Evolutionary conservation across 805 yeast species (phyloP), one percentile per base, ranked within the genome.

Genomic region (Yarrowia deformans): DNA sequence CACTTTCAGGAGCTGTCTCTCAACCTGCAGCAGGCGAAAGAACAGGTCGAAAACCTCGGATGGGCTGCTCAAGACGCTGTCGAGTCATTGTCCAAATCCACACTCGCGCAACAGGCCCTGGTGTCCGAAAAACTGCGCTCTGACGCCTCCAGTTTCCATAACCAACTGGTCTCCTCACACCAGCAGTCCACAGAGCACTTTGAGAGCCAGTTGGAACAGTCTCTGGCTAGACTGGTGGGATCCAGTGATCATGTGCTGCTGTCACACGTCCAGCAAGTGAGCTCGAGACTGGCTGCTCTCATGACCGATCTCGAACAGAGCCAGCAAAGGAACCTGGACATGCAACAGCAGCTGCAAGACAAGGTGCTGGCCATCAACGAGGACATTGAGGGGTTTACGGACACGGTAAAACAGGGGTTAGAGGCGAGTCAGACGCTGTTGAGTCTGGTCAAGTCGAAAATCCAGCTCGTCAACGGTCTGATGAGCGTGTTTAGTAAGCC

Each of bases 351-450:
- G 18, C 52, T 60, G n/a, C 34, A 60, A 10, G 19, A n/a, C 3
- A 60, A 60, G n/a, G 52, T 60, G 12, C 18, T 5, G 43, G 13
- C 14, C 5, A 19, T 60, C 50, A 45, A 34, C 18, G 42, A 60
- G 2, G 66, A 60, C 34, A 32, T 60, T 8, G 42, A 43, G 18
- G 66, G 66, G 18, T 45, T 60, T 19, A 45, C 66, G 23, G 66
- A 43, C 6, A 60, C 45, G 18, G 66, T 60, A 13, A 43, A 60
- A 6, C 52, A 60, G 34, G 66, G 66, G 18, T 19, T 60, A 29
- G 66, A 60, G 18, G 66, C 66, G 2, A 60, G 66, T 16, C 40
- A 60, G 10, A 34, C 66, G n/a, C 42, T 60, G 8, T 10, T 60
- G 8, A 18, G n/a, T 1, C 35, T 60, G 18, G 42, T 60, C 6